These are phyloP conservation scores for Ogataea hybrid DNA, from an alignment of 1,139 yeast species.

Conservation along the genomic window DNA sequence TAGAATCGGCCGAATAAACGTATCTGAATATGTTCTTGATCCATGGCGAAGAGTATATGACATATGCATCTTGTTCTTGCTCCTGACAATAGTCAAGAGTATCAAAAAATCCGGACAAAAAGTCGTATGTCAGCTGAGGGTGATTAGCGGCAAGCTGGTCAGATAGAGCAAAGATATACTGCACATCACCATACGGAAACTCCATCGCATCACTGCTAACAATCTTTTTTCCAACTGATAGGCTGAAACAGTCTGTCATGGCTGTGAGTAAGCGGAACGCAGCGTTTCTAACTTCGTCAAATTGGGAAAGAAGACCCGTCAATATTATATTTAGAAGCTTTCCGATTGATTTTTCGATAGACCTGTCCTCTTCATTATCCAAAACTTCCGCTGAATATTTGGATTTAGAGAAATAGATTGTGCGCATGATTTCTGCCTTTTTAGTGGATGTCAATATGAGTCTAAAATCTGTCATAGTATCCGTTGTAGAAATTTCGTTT, in stretches of 20 bases:
- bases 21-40: slow-evolving; percentile 61
- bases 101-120: slow-evolving; percentile 56
- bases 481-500: slow-evolving; percentile 56
- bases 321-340: slow-evolving; percentile 63
- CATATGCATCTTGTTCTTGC: slow-evolving; percentile 40
- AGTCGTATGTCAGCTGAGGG: too few species aligned
- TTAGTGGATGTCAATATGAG: slow-evolving; percentile 59
- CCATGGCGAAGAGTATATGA: slow-evolving; percentile 74
- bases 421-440: slow-evolving; percentile 65
- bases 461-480: slow-evolving; percentile 42
- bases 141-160: too few species aligned
- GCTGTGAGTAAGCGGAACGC: too few species aligned
- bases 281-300: slow-evolving; percentile 60
- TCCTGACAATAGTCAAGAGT: slow-evolving; percentile 45
- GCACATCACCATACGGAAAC: too few species aligned
- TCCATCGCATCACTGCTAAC: too few species aligned
- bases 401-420: slow-evolving; percentile 64
- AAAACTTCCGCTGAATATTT: slow-evolving; percentile 34
- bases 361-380: slow-evolving; percentile 24
- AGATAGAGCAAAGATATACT: too few species aligned
- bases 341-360: slow-evolving; percentile 46
- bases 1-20: slow-evolving; percentile 52
- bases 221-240: too few species aligned
- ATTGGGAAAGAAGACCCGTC: slow-evolving; percentile 62
- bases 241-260: too few species aligned